Base-by-base conservation (phyloP, 2,329 filamentous ascomycete species). In the Verticillium isaacii region DNA sequence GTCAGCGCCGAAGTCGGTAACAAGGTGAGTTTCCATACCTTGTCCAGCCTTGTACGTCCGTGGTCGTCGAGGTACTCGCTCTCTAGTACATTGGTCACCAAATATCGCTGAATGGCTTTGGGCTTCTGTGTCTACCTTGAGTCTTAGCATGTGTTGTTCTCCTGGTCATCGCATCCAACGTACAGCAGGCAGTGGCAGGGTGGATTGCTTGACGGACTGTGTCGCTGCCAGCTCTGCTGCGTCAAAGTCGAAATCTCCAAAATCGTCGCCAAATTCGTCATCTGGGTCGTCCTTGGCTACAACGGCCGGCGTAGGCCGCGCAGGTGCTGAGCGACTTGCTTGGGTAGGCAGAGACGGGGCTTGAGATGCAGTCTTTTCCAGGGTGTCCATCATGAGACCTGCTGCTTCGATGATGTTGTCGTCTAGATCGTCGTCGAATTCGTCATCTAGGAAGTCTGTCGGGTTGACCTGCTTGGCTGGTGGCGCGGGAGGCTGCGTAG, bases 71-170 rank as follows among this genome's bases (percentile, higher is more conserved):
- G 78, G 74, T 91, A 96, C 56, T 87, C 82, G 68, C 85, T 85
- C 64, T 91, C 85, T 63, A 90, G 78, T 67, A 93, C 85, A 71
- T 89, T 87, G 66, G 88, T 89, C 68, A 97, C 85, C 65, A 93
- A 80, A 77, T 96, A 97, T 67, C 94, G 89, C 76, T 96, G 92
- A 70, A 96, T 96, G 57, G 89, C 86, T 78, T 87, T 89, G 68
- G 83, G 79, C 73, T 88, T 90, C 72, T 82, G 78, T 77, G 83
- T 86, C 89, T 90, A 85, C 80, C 79, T 74, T 77, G 77, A 72
- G 71, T 78, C 80, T 93, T 88, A 93, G 90, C 78, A 82, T 78
- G 68, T 71, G 69, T 65, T 65, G 67, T 65, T 65, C 62, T 64
- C 64, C 66, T 61, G 65, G 61, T 55, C 56, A 62, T 63, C 45